Evolutionary conservation across 768 basidiomycete genomes (phyloP).

Genomic region (Pulveroboletus sp.): DNA sequence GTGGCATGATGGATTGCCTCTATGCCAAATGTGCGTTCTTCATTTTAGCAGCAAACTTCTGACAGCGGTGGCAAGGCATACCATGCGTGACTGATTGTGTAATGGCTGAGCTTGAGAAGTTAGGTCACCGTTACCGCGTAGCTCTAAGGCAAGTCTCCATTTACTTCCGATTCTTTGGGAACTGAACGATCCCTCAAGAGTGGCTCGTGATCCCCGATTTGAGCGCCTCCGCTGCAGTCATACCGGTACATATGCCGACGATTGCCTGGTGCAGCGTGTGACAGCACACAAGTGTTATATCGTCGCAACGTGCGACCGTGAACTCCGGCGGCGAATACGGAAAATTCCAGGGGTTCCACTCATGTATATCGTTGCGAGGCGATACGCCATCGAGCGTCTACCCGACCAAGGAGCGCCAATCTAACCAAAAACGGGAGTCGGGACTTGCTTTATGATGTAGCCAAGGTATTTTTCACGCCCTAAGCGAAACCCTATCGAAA

Average conservation of each 20-base stretch:
- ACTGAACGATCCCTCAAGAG: conserved; percentile 44
- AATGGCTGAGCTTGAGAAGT: conserved; percentile 96
- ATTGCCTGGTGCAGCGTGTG: conserved; percentile 95
- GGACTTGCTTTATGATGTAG: background rate
- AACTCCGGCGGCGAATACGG: conserved; percentile 85
- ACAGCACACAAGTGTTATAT: conserved; percentile 94
- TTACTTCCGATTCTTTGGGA: background rate
- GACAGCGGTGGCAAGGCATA: conserved; percentile 57
- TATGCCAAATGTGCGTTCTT: conserved; percentile 85
- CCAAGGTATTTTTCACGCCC: conserved; percentile 1
- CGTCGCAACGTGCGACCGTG: conserved; percentile 96
- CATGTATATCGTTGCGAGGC: conserved; percentile 92
- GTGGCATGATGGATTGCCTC: conserved; percentile 99
- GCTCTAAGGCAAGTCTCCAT: conserved; percentile 70
- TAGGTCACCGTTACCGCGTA: conserved; percentile 92
- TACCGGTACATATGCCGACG: conserved; percentile 96
- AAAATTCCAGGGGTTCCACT: conserved; percentile 91
- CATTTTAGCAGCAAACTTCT: background rate
- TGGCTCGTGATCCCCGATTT: conserved; percentile 95
- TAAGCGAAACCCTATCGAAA: background rate
- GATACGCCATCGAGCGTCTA: conserved; percentile 91
- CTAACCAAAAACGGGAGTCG: conserved; percentile 20
- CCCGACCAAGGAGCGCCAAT: conserved; percentile 90
- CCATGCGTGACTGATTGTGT: conserved; percentile 99
- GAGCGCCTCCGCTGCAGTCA: conserved; percentile 92